Evolutionary conservation across 2,329 filamentous ascomycete genomes (phyloP).

Genomic region (Diaporthe helianthi): DNA sequence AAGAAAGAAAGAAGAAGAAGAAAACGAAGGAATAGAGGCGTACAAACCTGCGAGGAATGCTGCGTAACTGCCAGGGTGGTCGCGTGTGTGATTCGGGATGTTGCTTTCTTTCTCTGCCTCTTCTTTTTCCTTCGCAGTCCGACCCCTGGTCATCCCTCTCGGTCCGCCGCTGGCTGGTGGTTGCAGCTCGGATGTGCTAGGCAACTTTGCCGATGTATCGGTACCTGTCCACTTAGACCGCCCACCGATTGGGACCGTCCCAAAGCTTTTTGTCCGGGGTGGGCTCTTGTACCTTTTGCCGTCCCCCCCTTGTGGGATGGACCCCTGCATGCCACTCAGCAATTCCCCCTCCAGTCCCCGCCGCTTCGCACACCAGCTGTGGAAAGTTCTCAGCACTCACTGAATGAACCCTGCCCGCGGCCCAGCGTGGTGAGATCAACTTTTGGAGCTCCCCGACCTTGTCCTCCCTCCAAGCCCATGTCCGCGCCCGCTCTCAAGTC

Average conservation of each 20-base stretch:
- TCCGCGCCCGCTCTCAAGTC: constrained; percentile 28
- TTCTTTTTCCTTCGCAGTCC: constrained; percentile 20
- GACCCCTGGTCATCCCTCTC: constrained; percentile 3
- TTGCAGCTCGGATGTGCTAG: constrained; percentile 13
- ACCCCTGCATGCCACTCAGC: constrained; percentile 32
- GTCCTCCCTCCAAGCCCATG: constrained; percentile 25
- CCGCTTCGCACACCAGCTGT: constrained; percentile 16
- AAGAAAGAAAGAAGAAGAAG: no score
- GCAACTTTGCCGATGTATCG: constrained; percentile 20
- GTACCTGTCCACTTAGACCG: constrained; percentile 24
- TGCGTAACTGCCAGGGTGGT: not conserved
- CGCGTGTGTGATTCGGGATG: not conserved
- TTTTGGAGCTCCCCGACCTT: constrained; percentile 33
- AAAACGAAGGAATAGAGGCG: not conserved
- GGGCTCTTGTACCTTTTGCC: constrained; percentile 22
- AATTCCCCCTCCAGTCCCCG: constrained; percentile 30
- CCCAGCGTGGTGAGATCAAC: constrained; percentile 18
- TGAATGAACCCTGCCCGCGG: constrained; percentile 15
- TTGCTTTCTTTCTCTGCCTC: not conserved
- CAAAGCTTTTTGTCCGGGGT: constrained; percentile 33
- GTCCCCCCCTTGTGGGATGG: constrained; percentile 2
- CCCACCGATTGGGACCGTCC: constrained; percentile 34
- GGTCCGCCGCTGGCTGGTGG: not conserved
- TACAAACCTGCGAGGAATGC: not conserved
- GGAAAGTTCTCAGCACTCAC: constrained; percentile 20